Percentiles rank a stretch among this genome's conserved stretches.
These are phyloP conservation scores for Biancaea sappan DNA, from an alignment of 306 rosid species.

Conservation along the genomic window DNA sequence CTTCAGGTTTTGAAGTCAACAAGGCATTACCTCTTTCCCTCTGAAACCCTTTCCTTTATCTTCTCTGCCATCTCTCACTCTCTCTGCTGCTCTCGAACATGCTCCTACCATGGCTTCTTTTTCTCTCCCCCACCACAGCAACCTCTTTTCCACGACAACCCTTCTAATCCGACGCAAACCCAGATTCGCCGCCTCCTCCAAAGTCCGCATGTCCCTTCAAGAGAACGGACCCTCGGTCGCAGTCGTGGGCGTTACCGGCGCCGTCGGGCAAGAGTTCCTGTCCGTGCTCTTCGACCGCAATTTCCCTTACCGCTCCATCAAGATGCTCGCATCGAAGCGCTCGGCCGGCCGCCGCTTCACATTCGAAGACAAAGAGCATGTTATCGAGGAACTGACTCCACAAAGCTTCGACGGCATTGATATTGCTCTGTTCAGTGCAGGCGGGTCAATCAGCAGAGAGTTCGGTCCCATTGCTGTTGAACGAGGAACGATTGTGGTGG, in stretches of 20 bases:
- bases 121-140: conserved; percentile 40
- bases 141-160: conserved; percentile 34
- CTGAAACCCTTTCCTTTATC: not conserved
- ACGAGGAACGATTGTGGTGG: conserved; percentile 76
- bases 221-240: conserved; percentile 80
- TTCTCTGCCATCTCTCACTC: not conserved
- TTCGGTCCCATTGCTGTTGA: conserved; percentile 81
- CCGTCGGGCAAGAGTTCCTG: conserved; percentile 94
- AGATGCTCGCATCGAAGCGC: conserved; percentile 93
- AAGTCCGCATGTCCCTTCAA: conserved; percentile 70
- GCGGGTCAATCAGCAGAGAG: conserved; percentile 83
- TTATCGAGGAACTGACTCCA: conserved; percentile 74
- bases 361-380: conserved; percentile 61
- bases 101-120: conserved; percentile 41
- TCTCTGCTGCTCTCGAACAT: not conserved
- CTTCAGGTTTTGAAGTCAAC: not conserved
- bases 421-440: conserved; percentile 94
- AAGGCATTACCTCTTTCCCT: not conserved
- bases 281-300: conserved; percentile 86
- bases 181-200: conserved; percentile 24
- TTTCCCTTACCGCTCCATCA: conserved; percentile 90
- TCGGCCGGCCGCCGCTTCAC: conserved; percentile 67
- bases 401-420: conserved; percentile 85
- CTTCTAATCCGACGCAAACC: conserved; percentile 31
- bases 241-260: conserved; percentile 93